Evolutionary conservation across 768 basidiomycete species (phyloP), one percentile per base, ranked within the genome.

Genomic region (Glaciozyma martinii): DNA sequence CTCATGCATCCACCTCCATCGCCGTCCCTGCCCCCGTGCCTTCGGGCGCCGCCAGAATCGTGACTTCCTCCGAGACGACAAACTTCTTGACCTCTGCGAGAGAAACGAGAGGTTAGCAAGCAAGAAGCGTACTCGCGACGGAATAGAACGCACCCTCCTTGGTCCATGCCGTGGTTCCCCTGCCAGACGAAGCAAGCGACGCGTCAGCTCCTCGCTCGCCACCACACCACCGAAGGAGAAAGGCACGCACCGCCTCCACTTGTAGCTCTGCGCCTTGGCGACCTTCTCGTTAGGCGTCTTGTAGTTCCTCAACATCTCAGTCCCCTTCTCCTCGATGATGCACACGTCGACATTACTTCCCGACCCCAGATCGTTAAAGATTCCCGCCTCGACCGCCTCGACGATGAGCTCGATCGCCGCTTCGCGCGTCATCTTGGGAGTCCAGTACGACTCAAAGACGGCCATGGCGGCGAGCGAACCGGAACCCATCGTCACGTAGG

Each of bases 321-420:
- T 93, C 66, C 18, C 37, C 40, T 18, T 19, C 13, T 37, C 43
- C 9, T 90, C 91, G 78, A 98, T 92, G 71, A 97, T 82, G 76
- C 93, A 93, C 1, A 92, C 94, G 76, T 99, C 95, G 73, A 98
- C 84, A 76, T 99, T 98, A n/a, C 90, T 92, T 50, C 95, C 95
- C 1, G 94, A 97, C 5, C 95, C 95, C 42, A 98, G 84, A 80
- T 99, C 95, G 80, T 99, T 98, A 83, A 95, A 98, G 75, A 99
- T 93, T 82, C 95, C 95, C 3, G 90, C 89, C 29, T 87, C 85
- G 73, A 99, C 85, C 54, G 95, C 93, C 46, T 84, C 81, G 63
- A 86, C 84, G 44, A 97, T 92, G 25, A 98, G 81, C 9, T 80
- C 79, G 56, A 98, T 82, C 4, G 91, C 94, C 30, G 87, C 86